phyloP scores from a whole-genome alignment of 805 yeast genomes.

The Yamadazyma ubonensis region DNA sequence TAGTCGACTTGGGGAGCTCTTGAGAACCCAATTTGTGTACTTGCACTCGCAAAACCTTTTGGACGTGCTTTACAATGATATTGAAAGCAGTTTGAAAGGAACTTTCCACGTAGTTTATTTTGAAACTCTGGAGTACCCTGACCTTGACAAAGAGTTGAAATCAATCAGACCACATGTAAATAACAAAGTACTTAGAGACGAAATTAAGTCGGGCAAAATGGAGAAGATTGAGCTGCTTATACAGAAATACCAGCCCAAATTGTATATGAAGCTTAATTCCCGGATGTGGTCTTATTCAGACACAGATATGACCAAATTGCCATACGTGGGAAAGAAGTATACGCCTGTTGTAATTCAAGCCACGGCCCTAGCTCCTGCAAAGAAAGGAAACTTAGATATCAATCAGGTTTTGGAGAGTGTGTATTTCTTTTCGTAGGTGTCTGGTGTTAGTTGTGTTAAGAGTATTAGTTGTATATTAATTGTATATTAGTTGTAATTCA shows the following conservation, averaged over 20 bases:
- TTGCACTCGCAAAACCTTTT: conserved; percentile 30
- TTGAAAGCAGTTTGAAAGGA: conserved; percentile 21
- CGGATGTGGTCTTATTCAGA: conserved; percentile 7
- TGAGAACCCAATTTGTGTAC: conserved; percentile 36
- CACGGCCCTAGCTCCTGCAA: conserved; percentile 26
- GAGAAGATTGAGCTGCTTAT: conserved; percentile 15
- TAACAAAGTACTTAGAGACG: too few species aligned
- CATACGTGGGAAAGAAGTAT: conserved; percentile 9
- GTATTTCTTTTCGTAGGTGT: conserved; percentile 40
- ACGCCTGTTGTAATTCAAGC: conserved; percentile 34
- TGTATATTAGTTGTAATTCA: too few species aligned
- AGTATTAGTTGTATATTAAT: too few species aligned
- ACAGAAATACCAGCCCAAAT: conserved; percentile 21
- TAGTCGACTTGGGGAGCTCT: conserved; percentile 21
- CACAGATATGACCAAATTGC: background rate
- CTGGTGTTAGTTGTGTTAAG: too few species aligned
- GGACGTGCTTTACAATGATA: conserved; percentile 25
- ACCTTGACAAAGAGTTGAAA: conserved; percentile 2
- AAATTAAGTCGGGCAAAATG: too few species aligned
- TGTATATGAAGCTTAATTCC: conserved; percentile 16
- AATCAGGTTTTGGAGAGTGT: conserved; percentile 29
- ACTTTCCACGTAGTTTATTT: conserved; percentile 37
- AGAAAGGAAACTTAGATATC: conserved; percentile 33
- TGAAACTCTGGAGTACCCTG: conserved; percentile 15
- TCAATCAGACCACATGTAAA: background rate